Evolutionary conservation across 495 filamentous ascomycete genomes (phyloP), one percentile per base, ranked within the genome.

Genomic region (Penicillium goetzii): DNA sequence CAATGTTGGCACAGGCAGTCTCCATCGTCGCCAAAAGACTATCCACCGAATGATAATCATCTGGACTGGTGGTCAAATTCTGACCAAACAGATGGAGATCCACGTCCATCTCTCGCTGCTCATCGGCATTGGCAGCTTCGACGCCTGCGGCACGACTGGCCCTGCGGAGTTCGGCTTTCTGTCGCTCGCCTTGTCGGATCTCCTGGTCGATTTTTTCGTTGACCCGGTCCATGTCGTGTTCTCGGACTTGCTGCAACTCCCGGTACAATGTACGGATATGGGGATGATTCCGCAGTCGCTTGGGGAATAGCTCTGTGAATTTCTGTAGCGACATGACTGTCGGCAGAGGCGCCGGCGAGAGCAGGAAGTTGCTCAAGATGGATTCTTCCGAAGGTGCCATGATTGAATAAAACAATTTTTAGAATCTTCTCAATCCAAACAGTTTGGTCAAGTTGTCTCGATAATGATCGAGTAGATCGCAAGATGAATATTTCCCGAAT

Each of bases 291-390:
- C 87, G 89, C 60, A 89, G 80, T 5, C 85, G 76, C 49, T 81
- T 85, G 3, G 92, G 92, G 64, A 97, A 95, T 40, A 95, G 79
- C 30, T 87, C 83, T 32, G 85, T 86, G 78, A 96, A 96, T 64
- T 91, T 84, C 55, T 87, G 80, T 30, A 94, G 77, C 15, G 91
- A 86, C 66, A 94, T 82, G 59, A 92, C 79, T 40, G 87, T 84
- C 9, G 89, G 88, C 56, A 95, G 76, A 30, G 89, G 82, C 5
- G 92, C 87, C 8, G 91, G 89, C 17, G 88, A 80, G 52, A 96
- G 86, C 41, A 97, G 81, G 67, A 94, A 96, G 64, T 88, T 89
- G 72, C 79, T 83, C 56, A 97, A 83, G 64, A 97, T 90, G 4
- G 83, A 83, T 41, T 81, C 75, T 69, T 94, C 91, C 32, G 86